These are phyloP conservation scores for Entomortierella lignicola DNA, from an alignment of 192 early-diverging fungal genomes.

Conservation along the genomic window DNA sequence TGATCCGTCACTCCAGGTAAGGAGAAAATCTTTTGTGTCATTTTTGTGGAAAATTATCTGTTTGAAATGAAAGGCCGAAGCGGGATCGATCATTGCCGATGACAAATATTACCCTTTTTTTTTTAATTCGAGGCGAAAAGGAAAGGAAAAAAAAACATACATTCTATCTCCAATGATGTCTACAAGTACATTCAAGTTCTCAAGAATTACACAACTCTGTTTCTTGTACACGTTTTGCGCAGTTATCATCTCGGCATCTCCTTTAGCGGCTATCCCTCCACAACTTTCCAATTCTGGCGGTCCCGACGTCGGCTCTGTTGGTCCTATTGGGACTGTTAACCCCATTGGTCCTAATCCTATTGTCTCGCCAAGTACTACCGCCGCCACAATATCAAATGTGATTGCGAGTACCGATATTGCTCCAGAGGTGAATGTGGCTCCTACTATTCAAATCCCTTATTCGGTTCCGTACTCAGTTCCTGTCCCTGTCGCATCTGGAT, in stretches of 20 bases:
- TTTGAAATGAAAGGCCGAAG: too few relatives aligned
- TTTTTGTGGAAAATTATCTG: too few relatives aligned
- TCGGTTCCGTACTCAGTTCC: slow-evolving; percentile 27
- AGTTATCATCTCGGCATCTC: background rate
- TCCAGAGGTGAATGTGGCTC: slow-evolving; percentile 31
- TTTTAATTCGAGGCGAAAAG: too few relatives aligned
- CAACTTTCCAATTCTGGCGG: too few relatives aligned
- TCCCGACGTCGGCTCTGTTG: too few relatives aligned
- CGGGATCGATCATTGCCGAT: too few relatives aligned
- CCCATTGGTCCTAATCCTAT: background rate
- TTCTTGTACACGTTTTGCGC: background rate
- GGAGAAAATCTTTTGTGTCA: too few relatives aligned
- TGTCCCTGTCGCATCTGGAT: slow-evolving; percentile 14
- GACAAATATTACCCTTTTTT: too few relatives aligned
- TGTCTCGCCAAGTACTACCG: background rate
- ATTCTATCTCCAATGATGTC: too few relatives aligned
- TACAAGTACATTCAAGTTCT: too few relatives aligned
- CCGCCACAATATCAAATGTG: slow-evolving; percentile 24
- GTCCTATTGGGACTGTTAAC: background rate
- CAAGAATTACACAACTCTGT: background rate
- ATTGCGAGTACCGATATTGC: slow-evolving; percentile 43
- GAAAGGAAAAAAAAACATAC: too few relatives aligned
- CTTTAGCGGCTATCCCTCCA: too few relatives aligned
- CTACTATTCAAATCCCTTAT: slow-evolving; percentile 36
- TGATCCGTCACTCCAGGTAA: slow-evolving; percentile 94